phyloP scores from a whole-genome alignment of 768 basidiomycete species.

The Saitozyma sp. region DNA sequence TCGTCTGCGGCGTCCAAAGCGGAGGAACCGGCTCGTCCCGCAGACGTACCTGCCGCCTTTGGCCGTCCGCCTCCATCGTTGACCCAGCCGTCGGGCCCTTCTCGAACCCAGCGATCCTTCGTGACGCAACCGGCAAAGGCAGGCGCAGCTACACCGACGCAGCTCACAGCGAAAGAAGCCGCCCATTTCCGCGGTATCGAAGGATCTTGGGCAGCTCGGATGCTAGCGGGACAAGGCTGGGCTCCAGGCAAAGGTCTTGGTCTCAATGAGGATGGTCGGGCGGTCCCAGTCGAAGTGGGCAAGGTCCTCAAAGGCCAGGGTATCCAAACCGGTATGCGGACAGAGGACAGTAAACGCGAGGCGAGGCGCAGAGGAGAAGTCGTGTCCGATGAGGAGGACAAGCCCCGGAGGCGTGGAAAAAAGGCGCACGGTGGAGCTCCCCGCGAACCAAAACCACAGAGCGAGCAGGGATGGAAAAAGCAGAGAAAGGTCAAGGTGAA shows the following conservation, averaged over 20 bases:
- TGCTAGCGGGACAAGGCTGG: constrained; percentile 98
- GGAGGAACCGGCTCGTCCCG: no score
- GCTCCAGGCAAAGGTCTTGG: constrained; percentile 60
- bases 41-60: constrained; percentile 18
- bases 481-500: constrained; percentile 76
- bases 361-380: constrained; percentile 46
- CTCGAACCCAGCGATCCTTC: constrained; percentile 10
- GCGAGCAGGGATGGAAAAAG: constrained; percentile 75
- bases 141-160: constrained; percentile 47
- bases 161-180: constrained; percentile 66
- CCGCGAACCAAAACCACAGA: constrained; percentile 5
- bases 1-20: no score
- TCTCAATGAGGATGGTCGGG: constrained; percentile 44
- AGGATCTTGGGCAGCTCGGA: constrained; percentile 76
- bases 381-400: constrained; percentile 48
- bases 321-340: constrained; percentile 47
- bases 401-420: constrained; percentile 22
- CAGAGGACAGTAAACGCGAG: constrained; percentile 52
- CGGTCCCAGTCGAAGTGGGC: constrained; percentile 47
- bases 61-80: constrained; percentile 15
- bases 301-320: constrained; percentile 44
- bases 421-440: constrained; percentile 2
- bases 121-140: constrained; percentile 46
- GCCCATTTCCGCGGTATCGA: constrained; percentile 80
- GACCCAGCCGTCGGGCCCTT: no score